phyloP scores from a whole-genome alignment of 768 basidiomycete species.

The Suillus plorans region DNA sequence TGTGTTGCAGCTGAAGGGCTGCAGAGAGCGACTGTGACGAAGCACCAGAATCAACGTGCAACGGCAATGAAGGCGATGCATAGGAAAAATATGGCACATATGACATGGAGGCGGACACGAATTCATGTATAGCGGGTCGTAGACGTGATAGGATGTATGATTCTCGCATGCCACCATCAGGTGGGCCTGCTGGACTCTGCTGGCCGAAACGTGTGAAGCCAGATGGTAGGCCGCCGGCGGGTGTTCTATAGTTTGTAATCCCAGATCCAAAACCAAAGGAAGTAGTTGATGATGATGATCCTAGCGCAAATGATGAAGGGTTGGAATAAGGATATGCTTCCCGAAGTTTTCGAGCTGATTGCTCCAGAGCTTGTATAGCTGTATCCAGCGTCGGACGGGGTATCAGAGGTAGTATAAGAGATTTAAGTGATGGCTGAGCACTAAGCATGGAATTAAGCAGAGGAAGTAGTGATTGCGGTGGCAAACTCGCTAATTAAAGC shows the following conservation, averaged over 20 bases:
- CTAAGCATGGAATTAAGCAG: slow-evolving; percentile 68
- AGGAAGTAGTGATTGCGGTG: slow-evolving; percentile 73
- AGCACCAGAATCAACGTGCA: slow-evolving; percentile 18
- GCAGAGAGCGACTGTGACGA: slow-evolving; percentile 42
- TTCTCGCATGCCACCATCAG: slow-evolving; percentile 69
- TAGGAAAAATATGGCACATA: slow-evolving; percentile 87
- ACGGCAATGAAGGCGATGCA: slow-evolving; percentile 13
- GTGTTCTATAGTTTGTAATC: slow-evolving; percentile 12
- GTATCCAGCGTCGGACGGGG: slow-evolving; percentile 82
- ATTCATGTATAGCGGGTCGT: slow-evolving; percentile 73
- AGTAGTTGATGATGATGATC: slow-evolving; percentile 25
- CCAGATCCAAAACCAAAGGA: slow-evolving; percentile 36
- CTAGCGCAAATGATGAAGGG: slow-evolving; percentile 30
- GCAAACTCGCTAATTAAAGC: slow-evolving; percentile 63
- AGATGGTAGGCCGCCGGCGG: slow-evolving; percentile 30
- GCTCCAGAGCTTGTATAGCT: slow-evolving; percentile 65
- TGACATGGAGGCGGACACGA: slow-evolving; percentile 72
- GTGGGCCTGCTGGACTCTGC: slow-evolving; percentile 19
- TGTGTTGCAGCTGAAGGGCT: slow-evolving; percentile 50
- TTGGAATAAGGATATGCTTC: slow-evolving; percentile 86
- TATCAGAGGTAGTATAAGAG: slow-evolving; percentile 70
- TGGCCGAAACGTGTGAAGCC: slow-evolving; percentile 28
- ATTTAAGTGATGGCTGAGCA: slow-evolving; percentile 69
- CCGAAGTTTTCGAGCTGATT: slow-evolving; percentile 69
- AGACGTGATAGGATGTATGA: slow-evolving; percentile 76